phyloP scores from a whole-genome alignment of 1,139 yeast species.

The Kodamaea suecica region DNA sequence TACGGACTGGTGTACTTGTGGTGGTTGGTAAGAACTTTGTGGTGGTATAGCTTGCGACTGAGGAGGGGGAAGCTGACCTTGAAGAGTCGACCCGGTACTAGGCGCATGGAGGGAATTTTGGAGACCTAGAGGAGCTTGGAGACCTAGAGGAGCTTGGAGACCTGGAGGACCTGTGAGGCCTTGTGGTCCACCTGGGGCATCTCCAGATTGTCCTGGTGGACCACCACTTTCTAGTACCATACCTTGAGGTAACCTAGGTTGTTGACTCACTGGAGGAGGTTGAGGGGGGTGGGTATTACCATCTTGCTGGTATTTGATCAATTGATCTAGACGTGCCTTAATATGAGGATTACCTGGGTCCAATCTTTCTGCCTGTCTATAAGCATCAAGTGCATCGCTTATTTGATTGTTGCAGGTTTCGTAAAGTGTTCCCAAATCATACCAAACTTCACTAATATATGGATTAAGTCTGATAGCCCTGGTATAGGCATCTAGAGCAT shows the following conservation, averaged over 20 bases:
- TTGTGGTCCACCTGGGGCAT: slow-evolving; percentile 52
- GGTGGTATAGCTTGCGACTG: slow-evolving; percentile 29
- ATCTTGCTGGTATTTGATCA: slow-evolving; percentile 71
- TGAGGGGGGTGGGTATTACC: slow-evolving; percentile 67
- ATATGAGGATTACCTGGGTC: slow-evolving; percentile 95
- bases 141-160: slow-evolving; percentile 19
- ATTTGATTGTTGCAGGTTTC: slow-evolving; percentile 97
- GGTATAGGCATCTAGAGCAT: slow-evolving; percentile 95
- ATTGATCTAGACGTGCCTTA: slow-evolving; percentile 84
- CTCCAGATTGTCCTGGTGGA: slow-evolving; percentile 15
- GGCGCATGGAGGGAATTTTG: slow-evolving; percentile 4
- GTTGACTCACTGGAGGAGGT: slow-evolving; percentile 64
- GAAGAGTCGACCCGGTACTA: slow-evolving; percentile 4
- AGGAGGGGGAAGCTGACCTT: slow-evolving; percentile 25
- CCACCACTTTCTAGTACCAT: slow-evolving; percentile 54
- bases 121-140: slow-evolving; percentile 5
- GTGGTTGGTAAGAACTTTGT: slow-evolving; percentile 18
- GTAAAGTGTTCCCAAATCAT: slow-evolving; percentile 92
- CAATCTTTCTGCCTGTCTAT: slow-evolving; percentile 90
- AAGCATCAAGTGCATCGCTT: slow-evolving; percentile 93
- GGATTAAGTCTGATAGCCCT: slow-evolving; percentile 95
- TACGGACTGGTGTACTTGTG: slow-evolving; percentile 11
- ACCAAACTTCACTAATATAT: slow-evolving; percentile 96
- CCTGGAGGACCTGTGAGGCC: slow-evolving; percentile 36
- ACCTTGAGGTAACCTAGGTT: slow-evolving; percentile 54